These are phyloP conservation scores for Candida ascalaphidarum DNA, from an alignment of 805 yeast genomes.

Conservation along the genomic window DNA sequence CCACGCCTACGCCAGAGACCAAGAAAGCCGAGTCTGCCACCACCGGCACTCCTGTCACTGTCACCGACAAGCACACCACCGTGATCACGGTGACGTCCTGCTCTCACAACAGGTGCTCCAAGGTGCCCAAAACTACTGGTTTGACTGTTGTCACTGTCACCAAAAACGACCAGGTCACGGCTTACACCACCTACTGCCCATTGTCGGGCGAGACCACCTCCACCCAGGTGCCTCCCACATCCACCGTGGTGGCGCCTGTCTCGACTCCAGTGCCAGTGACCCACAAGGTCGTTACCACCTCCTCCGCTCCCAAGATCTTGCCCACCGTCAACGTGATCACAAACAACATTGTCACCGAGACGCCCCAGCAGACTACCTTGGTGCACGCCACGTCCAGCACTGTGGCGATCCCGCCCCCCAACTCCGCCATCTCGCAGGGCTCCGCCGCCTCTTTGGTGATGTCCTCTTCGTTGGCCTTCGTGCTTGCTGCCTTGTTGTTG, in stretches of 20 bases:
- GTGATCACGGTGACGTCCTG: conserved; percentile 9
- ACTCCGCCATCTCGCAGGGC: too few species aligned
- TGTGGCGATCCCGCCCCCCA: conserved; percentile 12
- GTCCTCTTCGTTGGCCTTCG: too few species aligned
- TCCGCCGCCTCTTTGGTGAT: too few species aligned
- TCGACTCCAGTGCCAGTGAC: conserved; percentile 5
- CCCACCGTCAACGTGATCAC: conserved; percentile 33
- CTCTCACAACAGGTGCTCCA: conserved; percentile 6
- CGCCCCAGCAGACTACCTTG: conserved; percentile 5
- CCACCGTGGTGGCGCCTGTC: conserved; percentile 3
- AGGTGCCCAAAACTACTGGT: conserved; percentile 9
- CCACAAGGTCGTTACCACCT: conserved; percentile 8
- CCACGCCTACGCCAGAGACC: neutral
- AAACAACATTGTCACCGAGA: conserved; percentile 29
- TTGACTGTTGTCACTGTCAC: conserved; percentile 5
- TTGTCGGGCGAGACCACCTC: conserved; percentile 4
- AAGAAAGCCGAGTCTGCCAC: conserved; percentile 1
- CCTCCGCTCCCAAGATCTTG: conserved; percentile 5
- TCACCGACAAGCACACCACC: conserved; percentile 2
- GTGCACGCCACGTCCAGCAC: neutral
- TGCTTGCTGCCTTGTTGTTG: too few species aligned
- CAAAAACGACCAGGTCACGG: conserved; percentile 4
- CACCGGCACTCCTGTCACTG: conserved; percentile 1
- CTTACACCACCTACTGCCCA: conserved; percentile 7
- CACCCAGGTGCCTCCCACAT: conserved; percentile 7